Conservation (phyloP, 2,329 filamentous ascomycete species). For the Apiospora koreana region DNA sequence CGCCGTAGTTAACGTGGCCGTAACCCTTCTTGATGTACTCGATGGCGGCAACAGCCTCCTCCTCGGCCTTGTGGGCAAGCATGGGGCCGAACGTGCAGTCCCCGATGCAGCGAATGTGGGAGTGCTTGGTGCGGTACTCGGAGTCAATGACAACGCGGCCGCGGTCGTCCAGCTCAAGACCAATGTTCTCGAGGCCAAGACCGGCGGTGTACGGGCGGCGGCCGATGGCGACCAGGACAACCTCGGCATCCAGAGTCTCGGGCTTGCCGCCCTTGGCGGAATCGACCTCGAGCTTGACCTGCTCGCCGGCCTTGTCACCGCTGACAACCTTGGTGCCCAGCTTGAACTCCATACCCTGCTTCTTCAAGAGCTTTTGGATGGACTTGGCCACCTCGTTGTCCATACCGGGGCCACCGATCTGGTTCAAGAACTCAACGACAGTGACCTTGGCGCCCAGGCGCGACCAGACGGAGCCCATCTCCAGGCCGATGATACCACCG, state of each 20-base stretch:
- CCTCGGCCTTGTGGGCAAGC: slow-evolving; percentile 99
- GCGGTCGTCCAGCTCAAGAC: slow-evolving; percentile 87
- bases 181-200: slow-evolving; percentile 91
- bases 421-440: slow-evolving; percentile 92
- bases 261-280: slow-evolving; percentile 95
- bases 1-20: slow-evolving; percentile 98
- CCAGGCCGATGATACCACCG: slow-evolving; percentile 96
- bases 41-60: slow-evolving; percentile 91
- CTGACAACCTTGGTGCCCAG: slow-evolving; percentile 91
- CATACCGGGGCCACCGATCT: slow-evolving; percentile 98
- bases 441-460: slow-evolving; percentile 92
- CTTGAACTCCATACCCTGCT: slow-evolving; percentile 99
- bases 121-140: slow-evolving; percentile 96
- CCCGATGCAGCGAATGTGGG: slow-evolving; percentile 95
- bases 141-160: slow-evolving; percentile 96
- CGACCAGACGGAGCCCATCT: slow-evolving; percentile 99
- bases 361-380: slow-evolving; percentile 87
- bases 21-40: slow-evolving; percentile 98
- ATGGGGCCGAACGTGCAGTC: slow-evolving; percentile 97
- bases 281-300: slow-evolving; percentile 82
- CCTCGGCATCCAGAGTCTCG: slow-evolving; percentile 88
- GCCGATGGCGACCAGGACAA: slow-evolving; percentile 95
- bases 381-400: slow-evolving; percentile 90
- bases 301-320: slow-evolving; percentile 78
- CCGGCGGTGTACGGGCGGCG: slow-evolving; percentile 92